phyloP scores from a whole-genome alignment of 208 protist species.

The Trichomonas vaginalis region DNA sequence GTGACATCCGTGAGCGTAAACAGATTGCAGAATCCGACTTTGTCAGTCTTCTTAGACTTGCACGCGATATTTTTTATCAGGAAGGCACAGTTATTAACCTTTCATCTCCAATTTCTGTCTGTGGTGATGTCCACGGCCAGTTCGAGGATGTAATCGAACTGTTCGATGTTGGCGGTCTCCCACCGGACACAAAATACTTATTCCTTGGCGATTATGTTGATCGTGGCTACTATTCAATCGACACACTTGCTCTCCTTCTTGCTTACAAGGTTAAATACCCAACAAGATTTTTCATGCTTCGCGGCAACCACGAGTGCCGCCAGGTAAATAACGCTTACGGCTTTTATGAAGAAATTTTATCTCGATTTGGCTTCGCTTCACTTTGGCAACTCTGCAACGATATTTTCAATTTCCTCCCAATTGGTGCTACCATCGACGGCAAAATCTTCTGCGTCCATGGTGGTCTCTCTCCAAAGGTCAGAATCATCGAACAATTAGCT shows the following conservation, averaged over 20 bases:
- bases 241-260: slow-evolving; percentile 27
- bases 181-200: slow-evolving; percentile 86
- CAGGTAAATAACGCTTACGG: slow-evolving; percentile 28
- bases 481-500: slow-evolving; percentile 22
- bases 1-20: not conserved
- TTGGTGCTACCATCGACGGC: slow-evolving; percentile 60
- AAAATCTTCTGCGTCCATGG: slow-evolving; percentile 73
- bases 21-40: not conserved
- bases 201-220: slow-evolving; percentile 64
- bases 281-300: slow-evolving; percentile 31
- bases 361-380: slow-evolving; percentile 21
- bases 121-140: slow-evolving; percentile 19
- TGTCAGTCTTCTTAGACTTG: not conserved
- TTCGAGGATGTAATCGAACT: slow-evolving; percentile 57
- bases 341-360: slow-evolving; percentile 29
- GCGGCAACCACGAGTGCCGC: slow-evolving; percentile 39
- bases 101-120: not conserved
- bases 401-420: slow-evolving; percentile 68
- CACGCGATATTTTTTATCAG: not conserved
- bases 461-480: slow-evolving; percentile 54
- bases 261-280: slow-evolving; percentile 30
- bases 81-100: not conserved
- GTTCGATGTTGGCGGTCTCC: slow-evolving; percentile 55
- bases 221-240: slow-evolving; percentile 31
- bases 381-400: slow-evolving; percentile 30